Evolutionary conservation across 192 early-diverging fungal genomes (phyloP).

Genomic region (Coemansia sp.): DNA sequence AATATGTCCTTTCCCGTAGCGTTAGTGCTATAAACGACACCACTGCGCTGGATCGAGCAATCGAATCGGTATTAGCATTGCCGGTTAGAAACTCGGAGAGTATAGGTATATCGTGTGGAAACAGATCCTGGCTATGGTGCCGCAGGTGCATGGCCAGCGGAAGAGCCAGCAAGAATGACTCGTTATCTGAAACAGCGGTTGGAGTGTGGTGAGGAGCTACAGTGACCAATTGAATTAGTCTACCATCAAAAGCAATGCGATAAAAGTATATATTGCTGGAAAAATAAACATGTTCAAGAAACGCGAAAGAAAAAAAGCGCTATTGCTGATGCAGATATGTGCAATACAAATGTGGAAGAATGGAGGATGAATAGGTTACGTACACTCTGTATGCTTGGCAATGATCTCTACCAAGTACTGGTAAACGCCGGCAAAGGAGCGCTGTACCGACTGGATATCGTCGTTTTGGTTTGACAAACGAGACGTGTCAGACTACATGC

Average conservation of each 20-base stretch:
- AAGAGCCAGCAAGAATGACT: too few species aligned
- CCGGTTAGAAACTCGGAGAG: not conserved
- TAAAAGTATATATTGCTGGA: constrained; percentile 5
- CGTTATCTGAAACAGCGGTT: too few species aligned
- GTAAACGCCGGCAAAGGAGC: constrained; percentile 39
- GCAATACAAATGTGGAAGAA: not conserved
- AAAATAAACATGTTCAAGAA: not conserved
- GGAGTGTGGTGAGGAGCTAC: too few species aligned
- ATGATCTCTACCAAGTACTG: constrained; percentile 47
- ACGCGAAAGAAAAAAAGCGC: constrained; percentile 7
- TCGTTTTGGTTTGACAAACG: not conserved
- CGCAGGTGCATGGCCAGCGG: too few species aligned
- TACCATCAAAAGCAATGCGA: too few species aligned
- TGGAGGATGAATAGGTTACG: constrained; percentile 11
- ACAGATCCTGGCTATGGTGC: too few species aligned
- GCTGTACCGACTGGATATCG: constrained; percentile 19
- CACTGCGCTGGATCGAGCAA: not conserved
- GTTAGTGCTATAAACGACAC: constrained; percentile 10
- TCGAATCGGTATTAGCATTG: too few species aligned
- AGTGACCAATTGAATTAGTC: too few species aligned
- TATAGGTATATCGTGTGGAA: too few species aligned
- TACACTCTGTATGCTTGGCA: constrained; percentile 49
- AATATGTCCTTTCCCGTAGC: constrained; percentile 14
- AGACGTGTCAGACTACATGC: constrained; percentile 21
- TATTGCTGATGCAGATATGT: not conserved